phyloP scores from a whole-genome alignment of 1,284 basidiomycete species.

The Athelia psychrophila region DNA sequence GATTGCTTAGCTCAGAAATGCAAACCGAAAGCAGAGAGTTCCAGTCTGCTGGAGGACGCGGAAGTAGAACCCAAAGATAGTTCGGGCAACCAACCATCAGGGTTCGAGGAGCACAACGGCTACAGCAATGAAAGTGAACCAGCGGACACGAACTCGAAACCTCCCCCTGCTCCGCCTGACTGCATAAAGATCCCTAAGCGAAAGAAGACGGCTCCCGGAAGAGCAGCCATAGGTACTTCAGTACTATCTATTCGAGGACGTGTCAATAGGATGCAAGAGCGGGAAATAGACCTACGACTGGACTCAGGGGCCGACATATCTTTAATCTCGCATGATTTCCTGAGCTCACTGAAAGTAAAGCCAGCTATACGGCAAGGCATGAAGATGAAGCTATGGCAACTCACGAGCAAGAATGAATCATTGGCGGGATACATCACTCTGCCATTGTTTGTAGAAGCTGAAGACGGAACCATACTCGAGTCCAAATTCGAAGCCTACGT shows the following conservation, averaged over 20 bases:
- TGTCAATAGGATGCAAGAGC: neutral
- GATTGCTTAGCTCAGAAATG: too few species aligned
- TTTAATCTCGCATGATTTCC: neutral
- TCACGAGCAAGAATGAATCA: neutral
- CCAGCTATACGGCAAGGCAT: neutral
- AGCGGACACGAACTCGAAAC: neutral
- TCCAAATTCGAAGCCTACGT: conserved; percentile 4
- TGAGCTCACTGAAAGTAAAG: neutral
- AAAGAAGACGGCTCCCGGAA: neutral
- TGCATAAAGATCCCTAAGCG: neutral
- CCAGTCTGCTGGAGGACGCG: too few species aligned
- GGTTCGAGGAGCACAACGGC: too few species aligned
- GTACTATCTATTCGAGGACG: neutral
- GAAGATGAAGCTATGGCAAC: neutral
- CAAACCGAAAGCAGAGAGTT: too few species aligned
- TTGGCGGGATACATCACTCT: neutral
- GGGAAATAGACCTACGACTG: neutral
- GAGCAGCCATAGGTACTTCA: neutral
- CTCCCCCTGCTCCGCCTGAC: neutral
- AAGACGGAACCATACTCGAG: neutral
- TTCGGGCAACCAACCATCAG: too few species aligned
- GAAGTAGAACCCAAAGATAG: too few species aligned
- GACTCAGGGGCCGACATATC: neutral
- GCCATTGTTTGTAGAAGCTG: neutral
- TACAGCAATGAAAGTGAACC: neutral